Base-by-base conservation (phyloP, 2,329 filamentous ascomycete species). In the Ceratocystis harringtonii region DNA sequence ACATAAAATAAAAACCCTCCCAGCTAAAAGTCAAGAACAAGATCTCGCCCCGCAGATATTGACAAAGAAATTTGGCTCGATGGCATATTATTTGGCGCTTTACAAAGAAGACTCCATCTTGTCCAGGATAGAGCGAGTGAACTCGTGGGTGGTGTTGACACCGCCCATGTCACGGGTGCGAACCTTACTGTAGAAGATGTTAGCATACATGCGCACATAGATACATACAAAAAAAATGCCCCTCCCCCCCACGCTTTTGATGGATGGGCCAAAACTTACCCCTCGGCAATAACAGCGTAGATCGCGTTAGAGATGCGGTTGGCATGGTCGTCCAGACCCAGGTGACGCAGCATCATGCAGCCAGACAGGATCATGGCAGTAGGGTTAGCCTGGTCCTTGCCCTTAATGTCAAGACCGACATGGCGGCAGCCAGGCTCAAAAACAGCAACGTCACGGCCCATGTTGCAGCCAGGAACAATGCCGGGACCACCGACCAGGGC, bases 351-450 rank as follows among this genome's bases (percentile, higher is more conserved):
- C 72, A 99, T 87, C 94, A 99, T 99, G 75, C 90, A 89, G 70
- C 91, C 91, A 68, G 90, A 96, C 69, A 99, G 88, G 71, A 99
- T 84, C 81, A 99, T 82, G 70, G 94, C 94, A 66, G 91, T 96
- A 64, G 94, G 94, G 84, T 99, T 99, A 70, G 94, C 94, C 81
- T 97, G 91, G 79, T 96, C 92, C 83, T 96, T 96, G 81, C 94
- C 94, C 86, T 97, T 92, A 81, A 99, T 99, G 77, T 99, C 94
- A 62, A 99, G 88, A 79, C 94, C 94, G 75, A 99, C 94, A 84
- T 99, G 94, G 79, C 94, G 88, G 87, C 94, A 99, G 70, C 94
- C 94, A 68, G 94, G 94, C 84, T 99, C 94, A 78, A 99, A 99
- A 71, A 99, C 90, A 72, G 94, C 94, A 66, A 97, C 90, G 71